Conservation (phyloP, 2,329 filamentous ascomycete genomes). For the Aspergillus fijiensis region DNA sequence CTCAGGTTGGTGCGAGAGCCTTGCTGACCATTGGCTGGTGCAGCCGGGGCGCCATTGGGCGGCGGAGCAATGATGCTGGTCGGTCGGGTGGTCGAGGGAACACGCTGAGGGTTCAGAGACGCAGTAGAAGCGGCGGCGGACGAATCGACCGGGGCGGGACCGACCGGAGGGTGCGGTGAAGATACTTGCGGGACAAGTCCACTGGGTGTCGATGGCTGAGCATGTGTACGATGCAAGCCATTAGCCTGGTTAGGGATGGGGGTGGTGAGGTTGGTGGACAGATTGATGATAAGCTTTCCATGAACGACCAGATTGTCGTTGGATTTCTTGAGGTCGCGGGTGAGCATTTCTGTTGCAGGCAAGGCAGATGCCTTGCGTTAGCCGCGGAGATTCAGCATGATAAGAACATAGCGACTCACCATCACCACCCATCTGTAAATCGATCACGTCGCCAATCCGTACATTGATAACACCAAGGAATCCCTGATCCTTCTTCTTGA, state of each 20-base stretch:
- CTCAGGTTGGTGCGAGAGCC: conserved; percentile 65
- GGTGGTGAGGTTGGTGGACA: conserved; percentile 81
- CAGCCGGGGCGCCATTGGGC: conserved; percentile 38
- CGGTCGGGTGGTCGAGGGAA: conserved; percentile 36
- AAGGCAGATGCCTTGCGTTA: conserved; percentile 22
- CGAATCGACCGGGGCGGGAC: conserved; percentile 30
- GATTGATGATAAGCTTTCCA: conserved; percentile 93
- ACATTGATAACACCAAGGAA: conserved; percentile 98
- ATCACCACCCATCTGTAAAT: conserved; percentile 84
- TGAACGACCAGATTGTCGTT: conserved; percentile 97
- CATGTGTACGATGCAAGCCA: conserved; percentile 36
- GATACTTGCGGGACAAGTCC: conserved; percentile 37
- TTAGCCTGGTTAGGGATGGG: conserved; percentile 60
- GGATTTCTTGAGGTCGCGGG: conserved; percentile 93
- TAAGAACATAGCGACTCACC: conserved; percentile 57
- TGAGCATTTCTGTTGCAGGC: conserved; percentile 77
- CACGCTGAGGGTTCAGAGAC: conserved; percentile 36
- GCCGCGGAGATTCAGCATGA: neutral
- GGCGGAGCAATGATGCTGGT: conserved; percentile 40
- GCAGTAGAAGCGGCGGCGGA: conserved; percentile 34
- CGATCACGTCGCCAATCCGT: conserved; percentile 89
- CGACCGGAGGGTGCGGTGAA: conserved; percentile 27
- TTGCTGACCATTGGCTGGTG: conserved; percentile 36
- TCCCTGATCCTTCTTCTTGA: conserved; percentile 99
- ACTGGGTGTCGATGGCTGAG: conserved; percentile 39